These are phyloP conservation scores for Ambrosia hybrid DNA, from an alignment of 140 eudicot genomes.

Conservation along the genomic window DNA sequence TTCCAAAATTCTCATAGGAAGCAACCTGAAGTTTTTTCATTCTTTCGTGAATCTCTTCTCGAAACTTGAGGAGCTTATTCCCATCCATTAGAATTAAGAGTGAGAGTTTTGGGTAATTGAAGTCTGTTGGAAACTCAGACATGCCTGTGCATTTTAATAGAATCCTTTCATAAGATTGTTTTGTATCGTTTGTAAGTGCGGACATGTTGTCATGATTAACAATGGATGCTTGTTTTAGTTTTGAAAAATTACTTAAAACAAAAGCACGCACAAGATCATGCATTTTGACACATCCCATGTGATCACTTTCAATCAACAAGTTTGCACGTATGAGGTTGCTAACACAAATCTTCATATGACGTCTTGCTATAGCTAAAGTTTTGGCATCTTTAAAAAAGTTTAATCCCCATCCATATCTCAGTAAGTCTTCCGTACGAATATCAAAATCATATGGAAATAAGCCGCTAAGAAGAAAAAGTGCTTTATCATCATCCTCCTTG, in stretches of 20 bases:
- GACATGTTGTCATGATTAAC: conserved; percentile 4
- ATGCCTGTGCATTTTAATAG: not conserved
- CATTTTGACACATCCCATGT: conserved; percentile 8
- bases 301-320: conserved; percentile 5
- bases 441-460: conserved; percentile 15
- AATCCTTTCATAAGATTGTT: not conserved
- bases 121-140: not conserved
- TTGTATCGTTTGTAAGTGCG: not conserved
- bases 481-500: conserved; percentile 4
- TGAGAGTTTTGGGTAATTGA: not conserved
- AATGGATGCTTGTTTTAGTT: conserved; percentile 12
- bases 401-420: conserved; percentile 10
- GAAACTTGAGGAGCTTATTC: not conserved
- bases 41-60: not conserved
- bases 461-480: conserved; percentile 7
- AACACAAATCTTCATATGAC: not conserved
- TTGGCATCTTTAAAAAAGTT: not conserved
- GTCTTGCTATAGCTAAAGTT: conserved; percentile 1
- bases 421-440: conserved; percentile 8
- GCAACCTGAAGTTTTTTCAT: not conserved
- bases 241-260: no score
- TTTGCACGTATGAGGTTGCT: conserved; percentile 14
- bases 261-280: conserved; percentile 20
- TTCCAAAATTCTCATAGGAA: not conserved
- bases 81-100: conserved; percentile 10